Percentiles rank a stretch among this genome's conserved stretches.
phyloP scores from a whole-genome alignment of 352 stramenopile genomes.

The Globisporangium viniferum region DNA sequence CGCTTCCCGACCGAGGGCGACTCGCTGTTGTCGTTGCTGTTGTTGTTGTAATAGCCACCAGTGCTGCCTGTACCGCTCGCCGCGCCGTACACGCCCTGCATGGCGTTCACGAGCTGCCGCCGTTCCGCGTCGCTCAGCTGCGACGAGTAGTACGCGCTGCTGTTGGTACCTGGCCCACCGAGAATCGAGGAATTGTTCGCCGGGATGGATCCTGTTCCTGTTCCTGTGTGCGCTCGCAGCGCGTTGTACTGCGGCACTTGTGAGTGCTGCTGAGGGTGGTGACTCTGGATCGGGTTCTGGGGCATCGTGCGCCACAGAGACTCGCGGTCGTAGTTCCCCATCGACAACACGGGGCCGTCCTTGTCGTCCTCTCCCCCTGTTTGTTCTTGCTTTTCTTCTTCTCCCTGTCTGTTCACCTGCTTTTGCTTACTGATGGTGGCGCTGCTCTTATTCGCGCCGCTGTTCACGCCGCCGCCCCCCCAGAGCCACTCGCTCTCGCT shows the following conservation, averaged over 20 bases:
- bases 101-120: slow-evolving; percentile 13
- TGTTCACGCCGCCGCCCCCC: slow-evolving; percentile 19
- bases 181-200: background rate
- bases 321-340: slow-evolving; percentile 63
- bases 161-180: background rate
- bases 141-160: slow-evolving; percentile 9
- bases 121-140: slow-evolving; percentile 13
- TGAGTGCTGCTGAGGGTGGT: slow-evolving; percentile 7
- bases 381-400: background rate
- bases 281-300: slow-evolving; percentile 21
- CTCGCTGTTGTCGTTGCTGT: slow-evolving; percentile 7
- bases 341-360: slow-evolving; percentile 14
- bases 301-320: slow-evolving; percentile 50
- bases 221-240: slow-evolving; percentile 5
- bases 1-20: slow-evolving; percentile 18
- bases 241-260: slow-evolving; percentile 18
- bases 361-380: background rate
- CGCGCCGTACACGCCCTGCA: slow-evolving; percentile 10
- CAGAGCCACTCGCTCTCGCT: slow-evolving; percentile 28
- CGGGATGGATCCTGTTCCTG: background rate
- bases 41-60: slow-evolving; percentile 9
- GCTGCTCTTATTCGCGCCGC: background rate
- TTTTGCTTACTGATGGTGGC: background rate
- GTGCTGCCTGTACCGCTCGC: background rate
- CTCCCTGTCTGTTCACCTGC: slow-evolving; percentile 8